Percentiles rank a stretch among this genome's conserved stretches.
Conservation (phyloP, 192 early-diverging fungal species). For the Coemansia sp. region DNA sequence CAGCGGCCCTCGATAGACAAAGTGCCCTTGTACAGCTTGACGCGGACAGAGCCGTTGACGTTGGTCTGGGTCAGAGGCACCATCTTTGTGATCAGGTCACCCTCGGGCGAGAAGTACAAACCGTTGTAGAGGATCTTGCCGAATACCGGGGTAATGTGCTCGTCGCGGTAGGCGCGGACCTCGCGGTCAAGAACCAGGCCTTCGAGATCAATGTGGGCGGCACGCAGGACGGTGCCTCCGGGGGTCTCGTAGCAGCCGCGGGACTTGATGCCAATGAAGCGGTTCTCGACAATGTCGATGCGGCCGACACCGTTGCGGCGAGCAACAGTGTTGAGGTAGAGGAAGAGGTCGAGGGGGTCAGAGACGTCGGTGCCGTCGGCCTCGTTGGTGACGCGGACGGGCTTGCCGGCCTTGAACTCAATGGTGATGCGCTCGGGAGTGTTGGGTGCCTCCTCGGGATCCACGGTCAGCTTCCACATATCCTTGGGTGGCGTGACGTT, state of each 20-base stretch:
- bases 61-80: constrained; percentile 81
- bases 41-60: constrained; percentile 89
- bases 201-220: constrained; percentile 95
- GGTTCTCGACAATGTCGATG: constrained; percentile 99
- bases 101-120: constrained; percentile 95
- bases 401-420: constrained; percentile 85
- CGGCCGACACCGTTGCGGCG: constrained; percentile 98
- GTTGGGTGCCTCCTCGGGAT: constrained; percentile 96
- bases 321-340: constrained; percentile 93
- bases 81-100: constrained; percentile 82
- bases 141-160: constrained; percentile 82
- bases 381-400: constrained; percentile 85
- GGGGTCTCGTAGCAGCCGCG: constrained; percentile 99
- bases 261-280: constrained; percentile 98
- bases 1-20: constrained; percentile 86
- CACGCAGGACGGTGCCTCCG: constrained; percentile 93
- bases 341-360: constrained; percentile 81
- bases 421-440: constrained; percentile 94
- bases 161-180: constrained; percentile 89
- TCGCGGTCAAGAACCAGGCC: constrained; percentile 95
- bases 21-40: constrained; percentile 97
- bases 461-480: constrained; percentile 99
- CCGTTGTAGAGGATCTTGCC: constrained; percentile 90
- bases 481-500: constrained; percentile 93
- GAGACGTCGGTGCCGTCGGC: constrained; percentile 67